These are phyloP conservation scores for Paraphoma sp. DNA, from an alignment of 2,329 filamentous ascomycete genomes.

Conservation along the genomic window DNA sequence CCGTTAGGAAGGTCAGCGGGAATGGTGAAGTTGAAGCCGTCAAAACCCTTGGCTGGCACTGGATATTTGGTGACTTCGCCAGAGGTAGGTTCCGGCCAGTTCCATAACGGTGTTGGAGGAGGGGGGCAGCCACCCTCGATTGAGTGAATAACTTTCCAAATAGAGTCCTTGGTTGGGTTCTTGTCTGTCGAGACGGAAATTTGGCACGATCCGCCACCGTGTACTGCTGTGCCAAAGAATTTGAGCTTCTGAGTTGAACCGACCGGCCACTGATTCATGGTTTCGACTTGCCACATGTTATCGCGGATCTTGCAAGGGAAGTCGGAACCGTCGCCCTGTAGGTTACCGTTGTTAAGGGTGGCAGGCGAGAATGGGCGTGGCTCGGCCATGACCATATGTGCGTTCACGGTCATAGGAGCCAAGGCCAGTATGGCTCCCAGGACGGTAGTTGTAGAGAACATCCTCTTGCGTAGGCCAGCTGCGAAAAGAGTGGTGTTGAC, in stretches of 20 bases:
- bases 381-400: constrained; percentile 74
- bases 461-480: constrained; percentile 14
- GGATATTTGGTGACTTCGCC: too few species aligned
- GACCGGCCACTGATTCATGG: constrained; percentile 65
- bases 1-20: constrained; percentile 77
- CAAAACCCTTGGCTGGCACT: background rate
- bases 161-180: constrained; percentile 68
- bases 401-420: constrained; percentile 62
- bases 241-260: constrained; percentile 67
- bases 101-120: constrained; percentile 52
- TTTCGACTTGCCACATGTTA: constrained; percentile 39
- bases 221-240: constrained; percentile 76
- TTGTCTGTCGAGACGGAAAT: constrained; percentile 79
- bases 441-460: constrained; percentile 15
- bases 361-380: constrained; percentile 70
- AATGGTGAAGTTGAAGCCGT: constrained; percentile 70
- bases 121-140: constrained; percentile 83
- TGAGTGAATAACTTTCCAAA: constrained; percentile 88
- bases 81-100: constrained; percentile 1
- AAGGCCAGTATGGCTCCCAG: constrained; percentile 48
- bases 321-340: constrained; percentile 64
- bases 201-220: constrained; percentile 92
- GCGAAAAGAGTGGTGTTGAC: background rate
- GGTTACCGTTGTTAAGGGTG: constrained; percentile 64
- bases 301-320: constrained; percentile 77